phyloP scores from a whole-genome alignment of 768 basidiomycete species.

The Lactifluus volemus region DNA sequence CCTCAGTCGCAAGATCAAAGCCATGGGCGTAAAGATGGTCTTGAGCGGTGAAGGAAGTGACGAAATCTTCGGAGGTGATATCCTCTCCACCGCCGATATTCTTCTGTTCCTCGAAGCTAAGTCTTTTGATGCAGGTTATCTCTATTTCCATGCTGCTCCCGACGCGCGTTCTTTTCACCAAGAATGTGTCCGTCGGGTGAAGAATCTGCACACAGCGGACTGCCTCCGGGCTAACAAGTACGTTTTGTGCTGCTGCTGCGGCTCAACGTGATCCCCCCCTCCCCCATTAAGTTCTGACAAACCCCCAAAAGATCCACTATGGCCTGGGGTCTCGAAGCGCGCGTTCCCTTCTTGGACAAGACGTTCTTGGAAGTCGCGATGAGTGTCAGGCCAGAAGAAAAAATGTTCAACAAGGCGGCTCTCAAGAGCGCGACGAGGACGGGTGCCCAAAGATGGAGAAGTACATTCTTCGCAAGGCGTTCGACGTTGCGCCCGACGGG shows the following conservation, averaged over 20 bases:
- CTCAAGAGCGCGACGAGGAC: slow-evolving; percentile 71
- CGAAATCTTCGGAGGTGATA: slow-evolving; percentile 87
- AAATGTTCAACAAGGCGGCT: slow-evolving; percentile 77
- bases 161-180: slow-evolving; percentile 84
- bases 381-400: slow-evolving; percentile 80
- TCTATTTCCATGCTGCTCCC: slow-evolving; percentile 99
- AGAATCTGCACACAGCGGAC: slow-evolving; percentile 95
- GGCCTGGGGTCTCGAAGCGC: slow-evolving; percentile 99
- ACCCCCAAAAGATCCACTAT: slow-evolving; percentile 67
- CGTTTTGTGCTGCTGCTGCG: slow-evolving; percentile 19
- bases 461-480: slow-evolving; percentile 95
- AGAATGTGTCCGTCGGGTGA: slow-evolving; percentile 89
- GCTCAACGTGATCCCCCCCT: background rate
- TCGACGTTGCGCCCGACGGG: slow-evolving; percentile 76
- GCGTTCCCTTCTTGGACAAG: slow-evolving; percentile 98
- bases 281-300: background rate
- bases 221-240: slow-evolving; percentile 98
- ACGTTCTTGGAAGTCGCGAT: slow-evolving; percentile 89
- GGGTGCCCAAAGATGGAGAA: slow-evolving; percentile 95
- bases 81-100: background rate
- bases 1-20: slow-evolving; percentile 96
- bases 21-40: slow-evolving; percentile 99
- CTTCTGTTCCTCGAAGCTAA: slow-evolving; percentile 6
- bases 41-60: slow-evolving; percentile 96
- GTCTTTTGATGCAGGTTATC: slow-evolving; percentile 54